Base-by-base conservation (phyloP, 345 rosid genomes). In the Heritiera fomes region DNA sequence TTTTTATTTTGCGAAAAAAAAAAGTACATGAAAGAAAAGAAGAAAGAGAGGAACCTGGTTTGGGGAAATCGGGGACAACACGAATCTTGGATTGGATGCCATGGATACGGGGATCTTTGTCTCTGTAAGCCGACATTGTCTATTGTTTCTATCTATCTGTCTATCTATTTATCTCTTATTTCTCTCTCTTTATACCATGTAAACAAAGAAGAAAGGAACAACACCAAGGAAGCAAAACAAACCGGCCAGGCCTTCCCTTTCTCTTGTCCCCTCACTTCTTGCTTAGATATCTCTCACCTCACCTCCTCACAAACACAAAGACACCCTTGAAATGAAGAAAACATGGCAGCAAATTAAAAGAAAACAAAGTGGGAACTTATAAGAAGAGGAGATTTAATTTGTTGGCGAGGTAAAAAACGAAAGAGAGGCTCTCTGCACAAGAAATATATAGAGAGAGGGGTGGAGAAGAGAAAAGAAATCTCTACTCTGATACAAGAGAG, bases 61-160 rank as follows among this genome's bases (percentile, higher is more conserved):
- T 90, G 69, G 97, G 97, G 76, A 93, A 93, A 89, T 93, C 60
- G 53, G 97, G 97, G 84, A 93, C 94, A 74, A 93, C 97, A 41
- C 97, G 95, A 84, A 93, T 93, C 90, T 82, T 88, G 75, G 86
- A 83, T 83, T 93, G 87, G 85, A 93, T 91, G 81, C 85, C 93
- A 46, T 82, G 82, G 83, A 93, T 87, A 79, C 97, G 94, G 84
- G 97, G 90, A 83, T 92, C 97, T 72, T 89, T 80, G 60, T 79
- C 85, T 82, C 77, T 87, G 85, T n/a, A 82, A 82, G 75, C 90
- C 79, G 95, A 94, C 98, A 94, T 93, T 93, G 88, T 84, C 46
- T 43, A 46, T 34, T 61, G n/a, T 81, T 56, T 45, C 20, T 64
- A 75, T 46, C 63, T n/a, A 71, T 75, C 78, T 71, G 50, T 43